Conservation (phyloP, 306 rosid species). For the Vigna trinervia region DNA sequence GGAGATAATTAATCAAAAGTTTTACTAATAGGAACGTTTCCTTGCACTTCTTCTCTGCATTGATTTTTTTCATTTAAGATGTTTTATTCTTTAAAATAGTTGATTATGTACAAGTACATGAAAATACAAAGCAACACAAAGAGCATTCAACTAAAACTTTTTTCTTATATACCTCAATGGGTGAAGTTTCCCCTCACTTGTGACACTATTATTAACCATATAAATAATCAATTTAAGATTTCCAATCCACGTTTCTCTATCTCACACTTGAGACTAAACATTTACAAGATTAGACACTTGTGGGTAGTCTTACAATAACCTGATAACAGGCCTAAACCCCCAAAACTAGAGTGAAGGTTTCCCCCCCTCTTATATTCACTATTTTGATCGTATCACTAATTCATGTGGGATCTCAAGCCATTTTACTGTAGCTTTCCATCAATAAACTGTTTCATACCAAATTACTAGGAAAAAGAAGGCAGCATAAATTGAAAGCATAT, state of each 20-base stretch:
- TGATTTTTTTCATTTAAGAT: conserved; percentile 3
- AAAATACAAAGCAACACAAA: conserved; percentile 13
- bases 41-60: neutral
- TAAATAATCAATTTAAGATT: no score
- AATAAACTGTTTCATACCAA: neutral
- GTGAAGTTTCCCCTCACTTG: neutral
- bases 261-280: no score
- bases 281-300: no score
- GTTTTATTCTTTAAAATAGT: neutral
- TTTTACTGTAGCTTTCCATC: conserved; percentile 11
- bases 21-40: neutral
- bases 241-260: neutral
- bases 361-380: neutral
- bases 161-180: neutral
- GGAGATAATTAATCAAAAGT: neutral
- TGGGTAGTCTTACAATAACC: neutral
- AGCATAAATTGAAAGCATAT: neutral
- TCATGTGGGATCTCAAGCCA: neutral
- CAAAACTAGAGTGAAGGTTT: neutral
- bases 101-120: conserved; percentile 1
- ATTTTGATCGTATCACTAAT: neutral
- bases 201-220: neutral
- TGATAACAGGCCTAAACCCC: neutral
- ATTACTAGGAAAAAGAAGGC: neutral
- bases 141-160: conserved; percentile 1